Evolutionary conservation across 2,329 filamentous ascomycete species (phyloP).

Genomic region (Chaetomium olivaceum): DNA sequence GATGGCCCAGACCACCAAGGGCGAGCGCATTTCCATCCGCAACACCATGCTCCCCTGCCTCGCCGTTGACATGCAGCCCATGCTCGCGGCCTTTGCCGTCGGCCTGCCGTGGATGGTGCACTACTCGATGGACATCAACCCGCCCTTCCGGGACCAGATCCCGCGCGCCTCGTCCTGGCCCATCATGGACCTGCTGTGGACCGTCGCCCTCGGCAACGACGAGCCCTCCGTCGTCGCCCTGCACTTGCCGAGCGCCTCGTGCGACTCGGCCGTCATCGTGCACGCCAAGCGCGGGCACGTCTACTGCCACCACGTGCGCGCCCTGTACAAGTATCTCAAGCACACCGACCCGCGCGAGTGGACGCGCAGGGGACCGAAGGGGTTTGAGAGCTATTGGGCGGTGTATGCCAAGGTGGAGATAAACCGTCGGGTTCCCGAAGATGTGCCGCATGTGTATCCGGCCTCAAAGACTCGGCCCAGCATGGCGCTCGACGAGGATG

Average conservation of each 20-base stretch:
- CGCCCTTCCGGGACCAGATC: conserved; percentile 9
- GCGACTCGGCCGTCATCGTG: neutral
- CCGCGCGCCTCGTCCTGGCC: neutral
- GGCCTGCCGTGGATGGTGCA: conserved; percentile 7
- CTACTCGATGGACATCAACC: conserved; percentile 16
- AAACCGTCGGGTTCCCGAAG: too few species aligned
- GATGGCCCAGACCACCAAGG: too few species aligned
- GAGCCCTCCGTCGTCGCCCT: neutral
- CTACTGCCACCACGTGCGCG: neutral
- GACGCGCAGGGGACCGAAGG: neutral
- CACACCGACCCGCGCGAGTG: conserved; percentile 7
- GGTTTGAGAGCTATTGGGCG: conserved; percentile 14
- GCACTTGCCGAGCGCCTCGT: neutral
- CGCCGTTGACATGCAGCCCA: neutral
- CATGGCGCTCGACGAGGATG: neutral
- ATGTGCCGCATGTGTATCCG: neutral
- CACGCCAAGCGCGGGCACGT: neutral
- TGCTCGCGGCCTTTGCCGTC: conserved; percentile 17
- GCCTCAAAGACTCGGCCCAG: neutral
- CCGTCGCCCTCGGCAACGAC: neutral
- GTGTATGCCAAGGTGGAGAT: neutral
- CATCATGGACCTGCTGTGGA: neutral
- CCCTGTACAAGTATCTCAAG: conserved; percentile 11
- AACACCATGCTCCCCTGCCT: neutral
- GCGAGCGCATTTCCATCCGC: neutral